These are phyloP conservation scores for Epicoccum sorghinum DNA, from an alignment of 2,329 filamentous ascomycete species.

Conservation along the genomic window DNA sequence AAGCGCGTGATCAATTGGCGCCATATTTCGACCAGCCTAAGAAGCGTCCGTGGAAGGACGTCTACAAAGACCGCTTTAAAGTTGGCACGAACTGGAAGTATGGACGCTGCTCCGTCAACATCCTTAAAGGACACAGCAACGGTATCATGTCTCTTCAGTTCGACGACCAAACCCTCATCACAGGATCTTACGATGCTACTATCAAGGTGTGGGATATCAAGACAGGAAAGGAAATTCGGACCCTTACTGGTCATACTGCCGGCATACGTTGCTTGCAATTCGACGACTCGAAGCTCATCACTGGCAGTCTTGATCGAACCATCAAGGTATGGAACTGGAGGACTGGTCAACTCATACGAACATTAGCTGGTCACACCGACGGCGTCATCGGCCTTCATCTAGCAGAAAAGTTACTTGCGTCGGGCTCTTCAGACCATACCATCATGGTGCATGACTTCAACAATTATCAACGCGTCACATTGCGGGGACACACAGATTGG, in stretches of 20 bases:
- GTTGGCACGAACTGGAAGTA: slow-evolving; percentile 98
- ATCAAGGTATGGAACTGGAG: slow-evolving; percentile 97
- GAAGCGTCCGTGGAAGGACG: slow-evolving; percentile 86
- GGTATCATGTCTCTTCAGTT: slow-evolving; percentile 82
- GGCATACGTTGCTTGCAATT: slow-evolving; percentile 92
- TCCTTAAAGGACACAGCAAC: slow-evolving; percentile 86
- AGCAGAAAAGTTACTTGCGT: slow-evolving; percentile 81
- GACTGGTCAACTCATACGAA: slow-evolving; percentile 84
- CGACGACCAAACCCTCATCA: slow-evolving; percentile 88
- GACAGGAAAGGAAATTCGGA: slow-evolving; percentile 84
- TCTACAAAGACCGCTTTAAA: slow-evolving; percentile 94
- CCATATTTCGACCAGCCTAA: slow-evolving; percentile 57
- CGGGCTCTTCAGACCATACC: slow-evolving; percentile 86
- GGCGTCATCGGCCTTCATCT: slow-evolving; percentile 90
- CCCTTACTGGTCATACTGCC: slow-evolving; percentile 78
- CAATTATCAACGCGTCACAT: slow-evolving; percentile 77
- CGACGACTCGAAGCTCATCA: slow-evolving; percentile 88
- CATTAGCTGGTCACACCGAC: slow-evolving; percentile 76
- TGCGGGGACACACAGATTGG: slow-evolving; percentile 90
- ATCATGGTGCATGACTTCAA: slow-evolving; percentile 94
- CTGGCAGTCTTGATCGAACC: slow-evolving; percentile 83
- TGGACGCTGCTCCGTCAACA: slow-evolving; percentile 81
- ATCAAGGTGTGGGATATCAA: slow-evolving; percentile 97
- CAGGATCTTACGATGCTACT: slow-evolving; percentile 92
- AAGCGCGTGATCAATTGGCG: slow-evolving; percentile 44